Percentiles rank a stretch among this genome's conserved stretches.
These are phyloP conservation scores for Rhipidocladum racemiflorum DNA, from an alignment of 176 grass and related monocot genomes.

Conservation along the genomic window DNA sequence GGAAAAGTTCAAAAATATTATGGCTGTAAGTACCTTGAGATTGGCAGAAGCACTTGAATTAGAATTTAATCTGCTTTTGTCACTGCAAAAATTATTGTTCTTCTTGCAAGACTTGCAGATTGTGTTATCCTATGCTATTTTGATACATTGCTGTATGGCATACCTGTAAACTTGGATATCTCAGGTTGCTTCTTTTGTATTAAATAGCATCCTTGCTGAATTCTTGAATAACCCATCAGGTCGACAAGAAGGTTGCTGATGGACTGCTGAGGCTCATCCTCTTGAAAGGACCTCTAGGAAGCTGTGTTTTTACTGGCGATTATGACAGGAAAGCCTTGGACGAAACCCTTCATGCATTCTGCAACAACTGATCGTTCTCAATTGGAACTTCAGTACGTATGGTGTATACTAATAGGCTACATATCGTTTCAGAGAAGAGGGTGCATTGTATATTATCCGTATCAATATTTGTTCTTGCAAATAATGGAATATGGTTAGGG, in stretches of 20 bases:
- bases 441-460: not conserved
- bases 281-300: conserved; percentile 77
- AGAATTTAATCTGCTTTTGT: not conserved
- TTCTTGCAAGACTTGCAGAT: not conserved
- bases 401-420: conserved; percentile 41
- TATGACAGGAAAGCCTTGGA: conserved; percentile 79
- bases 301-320: conserved; percentile 89
- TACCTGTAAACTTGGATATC: not conserved
- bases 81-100: not conserved
- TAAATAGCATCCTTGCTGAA: not conserved
- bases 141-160: not conserved
- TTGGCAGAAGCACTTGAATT: conserved; percentile 30
- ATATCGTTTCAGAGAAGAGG: conserved; percentile 12
- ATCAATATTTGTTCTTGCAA: conserved; percentile 16
- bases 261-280: conserved; percentile 92
- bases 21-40: conserved; percentile 70
- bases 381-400: not conserved
- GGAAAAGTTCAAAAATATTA: conserved; percentile 83
- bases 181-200: not conserved
- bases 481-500: conserved; percentile 10
- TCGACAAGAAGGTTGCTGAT: conserved; percentile 99
- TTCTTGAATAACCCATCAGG: conserved; percentile 43
- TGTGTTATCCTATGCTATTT: not conserved
- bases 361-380: conserved; percentile 46
- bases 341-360: conserved; percentile 81